Percentiles rank a stretch among this genome's conserved stretches.
Conservation (phyloP, 345 rosid species). For the Tarenaya hassleriana region DNA sequence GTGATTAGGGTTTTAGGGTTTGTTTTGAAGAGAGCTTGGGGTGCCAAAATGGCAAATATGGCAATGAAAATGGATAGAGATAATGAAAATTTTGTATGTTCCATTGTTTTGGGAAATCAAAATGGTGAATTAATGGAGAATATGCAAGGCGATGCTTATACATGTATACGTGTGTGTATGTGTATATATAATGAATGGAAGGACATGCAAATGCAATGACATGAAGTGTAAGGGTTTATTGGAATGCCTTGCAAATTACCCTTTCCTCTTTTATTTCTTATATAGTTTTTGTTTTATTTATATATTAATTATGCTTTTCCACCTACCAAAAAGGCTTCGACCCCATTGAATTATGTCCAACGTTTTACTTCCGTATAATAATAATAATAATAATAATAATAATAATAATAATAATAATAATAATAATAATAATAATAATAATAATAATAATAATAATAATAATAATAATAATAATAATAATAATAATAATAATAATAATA, state of each 20-base stretch:
- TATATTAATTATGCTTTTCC: constrained; percentile 14
- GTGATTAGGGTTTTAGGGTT: constrained; percentile 7
- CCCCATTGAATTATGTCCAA: neutral
- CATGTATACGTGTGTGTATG: constrained; percentile 21
- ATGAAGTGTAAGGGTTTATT: constrained; percentile 66
- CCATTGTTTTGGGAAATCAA: constrained; percentile 26
- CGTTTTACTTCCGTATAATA: neutral
- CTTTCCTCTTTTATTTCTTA: constrained; percentile 23
- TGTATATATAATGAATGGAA: constrained; percentile 13
- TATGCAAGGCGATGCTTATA: constrained; percentile 10
- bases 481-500: no score
- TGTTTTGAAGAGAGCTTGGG: constrained; percentile 28
- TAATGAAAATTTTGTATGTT: constrained; percentile 24
- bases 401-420: no score
- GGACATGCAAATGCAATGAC: constrained; percentile 43
- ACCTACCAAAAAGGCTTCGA: constrained; percentile 22
- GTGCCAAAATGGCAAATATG: constrained; percentile 35
- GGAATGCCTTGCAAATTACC: constrained; percentile 91
- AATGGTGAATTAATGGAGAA: constrained; percentile 1
- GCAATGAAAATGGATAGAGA: constrained; percentile 33
- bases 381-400: no score
- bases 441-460: no score
- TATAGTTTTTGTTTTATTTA: constrained; percentile 19
- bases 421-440: no score
- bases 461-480: no score